Conservation (phyloP, 257 asterid species). For the Marsdenia floribunda region DNA sequence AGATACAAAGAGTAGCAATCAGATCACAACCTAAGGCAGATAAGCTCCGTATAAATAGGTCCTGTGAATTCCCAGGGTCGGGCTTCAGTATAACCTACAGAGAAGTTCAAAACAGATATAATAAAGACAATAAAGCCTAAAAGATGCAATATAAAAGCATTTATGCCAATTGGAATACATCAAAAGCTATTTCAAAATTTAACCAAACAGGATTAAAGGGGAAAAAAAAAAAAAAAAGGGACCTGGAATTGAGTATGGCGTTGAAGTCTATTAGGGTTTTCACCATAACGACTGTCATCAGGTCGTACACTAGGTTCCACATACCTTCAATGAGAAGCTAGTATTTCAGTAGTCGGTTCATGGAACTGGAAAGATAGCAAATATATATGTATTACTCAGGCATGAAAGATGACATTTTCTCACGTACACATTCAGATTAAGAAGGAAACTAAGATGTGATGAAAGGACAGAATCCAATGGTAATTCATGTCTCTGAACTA, state of each 20-base stretch:
- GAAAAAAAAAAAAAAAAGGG: slow-evolving; percentile 10
- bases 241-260: slow-evolving; percentile 98
- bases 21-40: slow-evolving; percentile 77
- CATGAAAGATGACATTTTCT: neutral
- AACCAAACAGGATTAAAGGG: slow-evolving; percentile 1
- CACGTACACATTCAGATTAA: neutral
- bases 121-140: slow-evolving; percentile 21
- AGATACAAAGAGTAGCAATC: neutral
- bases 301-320: slow-evolving; percentile 98
- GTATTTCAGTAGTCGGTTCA: slow-evolving; percentile 26
- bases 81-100: slow-evolving; percentile 96
- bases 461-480: neutral
- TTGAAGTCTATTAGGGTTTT: slow-evolving; percentile 97
- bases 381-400: neutral
- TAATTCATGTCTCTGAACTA: neutral
- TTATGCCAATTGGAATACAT: neutral
- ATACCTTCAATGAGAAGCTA: slow-evolving; percentile 64
- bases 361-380: slow-evolving; percentile 13
- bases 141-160: neutral
- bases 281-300: slow-evolving; percentile 98
- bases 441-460: neutral
- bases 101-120: slow-evolving; percentile 28
- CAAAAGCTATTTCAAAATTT: slow-evolving; percentile 1
- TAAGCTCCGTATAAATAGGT: slow-evolving; percentile 88
- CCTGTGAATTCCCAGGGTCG: slow-evolving; percentile 98